Conservation (phyloP, 768 basidiomycete genomes). For the Boletus barrowsii region DNA sequence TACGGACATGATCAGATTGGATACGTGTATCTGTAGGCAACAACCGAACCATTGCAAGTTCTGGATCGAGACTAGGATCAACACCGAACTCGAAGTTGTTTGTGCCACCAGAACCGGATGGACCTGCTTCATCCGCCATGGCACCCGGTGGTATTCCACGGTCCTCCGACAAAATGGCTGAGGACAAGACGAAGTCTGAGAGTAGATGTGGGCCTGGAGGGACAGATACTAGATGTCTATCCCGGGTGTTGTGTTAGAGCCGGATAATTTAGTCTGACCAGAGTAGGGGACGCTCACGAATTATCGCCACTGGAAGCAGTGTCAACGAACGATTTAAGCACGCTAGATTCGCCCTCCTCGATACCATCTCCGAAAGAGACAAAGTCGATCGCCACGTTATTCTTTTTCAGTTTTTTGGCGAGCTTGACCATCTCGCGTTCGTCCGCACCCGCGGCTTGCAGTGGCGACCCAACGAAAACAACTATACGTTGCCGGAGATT, state of each 20-base stretch:
- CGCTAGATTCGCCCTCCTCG: conserved; percentile 61
- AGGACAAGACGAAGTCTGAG: conserved; percentile 78
- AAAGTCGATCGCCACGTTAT: conserved; percentile 94
- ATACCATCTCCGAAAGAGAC: conserved; percentile 89
- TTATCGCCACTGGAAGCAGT: conserved; percentile 79
- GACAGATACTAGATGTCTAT: conserved; percentile 77
- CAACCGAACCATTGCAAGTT: conserved; percentile 84
- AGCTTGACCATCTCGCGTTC: conserved; percentile 82
- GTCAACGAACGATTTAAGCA: conserved; percentile 81
- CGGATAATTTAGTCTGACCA: background rate
- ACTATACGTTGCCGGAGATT: conserved; percentile 95
- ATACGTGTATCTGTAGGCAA: background rate
- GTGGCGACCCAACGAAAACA: conserved; percentile 88
- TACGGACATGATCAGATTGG: conserved; percentile 28
- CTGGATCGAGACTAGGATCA: conserved; percentile 93
- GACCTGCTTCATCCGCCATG: conserved; percentile 50
- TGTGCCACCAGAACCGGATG: conserved; percentile 44
- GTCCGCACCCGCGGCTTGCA: conserved; percentile 66
- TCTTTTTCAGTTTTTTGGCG: conserved; percentile 98
- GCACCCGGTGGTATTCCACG: conserved; percentile 66
- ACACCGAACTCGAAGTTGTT: conserved; percentile 83
- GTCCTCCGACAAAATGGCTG: conserved; percentile 79
- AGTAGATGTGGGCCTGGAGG: conserved; percentile 77
- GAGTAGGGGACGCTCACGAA: conserved; percentile 52
- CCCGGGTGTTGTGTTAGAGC: background rate